These are phyloP conservation scores for Elaeis guineensis DNA, from an alignment of 176 grass and related monocot species.

Conservation along the genomic window DNA sequence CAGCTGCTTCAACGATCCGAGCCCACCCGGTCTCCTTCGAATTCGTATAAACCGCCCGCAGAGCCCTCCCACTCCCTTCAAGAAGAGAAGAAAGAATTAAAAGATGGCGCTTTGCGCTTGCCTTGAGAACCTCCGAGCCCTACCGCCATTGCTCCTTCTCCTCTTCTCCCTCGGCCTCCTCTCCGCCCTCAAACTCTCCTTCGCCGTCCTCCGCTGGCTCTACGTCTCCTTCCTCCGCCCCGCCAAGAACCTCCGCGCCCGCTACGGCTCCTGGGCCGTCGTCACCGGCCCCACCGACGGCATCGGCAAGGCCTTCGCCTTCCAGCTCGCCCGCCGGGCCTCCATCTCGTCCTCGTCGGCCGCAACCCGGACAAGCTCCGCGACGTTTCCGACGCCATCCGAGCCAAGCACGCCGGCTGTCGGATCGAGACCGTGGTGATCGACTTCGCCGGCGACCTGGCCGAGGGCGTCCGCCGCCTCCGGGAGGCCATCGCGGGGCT, in stretches of 20 bases:
- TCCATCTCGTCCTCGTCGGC: constrained; percentile 48
- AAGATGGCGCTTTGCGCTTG: too few relatives aligned
- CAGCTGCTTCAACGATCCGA: too few relatives aligned
- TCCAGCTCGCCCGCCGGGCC: constrained; percentile 36
- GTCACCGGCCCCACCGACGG: constrained; percentile 43
- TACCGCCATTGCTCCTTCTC: too few relatives aligned
- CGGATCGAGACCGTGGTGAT: constrained; percentile 23
- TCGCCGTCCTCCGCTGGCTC: too few relatives aligned
- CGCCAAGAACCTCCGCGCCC: not conserved
- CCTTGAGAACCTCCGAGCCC: too few relatives aligned
- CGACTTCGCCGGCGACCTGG: constrained; percentile 24
- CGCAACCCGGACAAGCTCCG: constrained; percentile 39
- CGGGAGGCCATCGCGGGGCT: constrained; percentile 11
- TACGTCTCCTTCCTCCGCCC: too few relatives aligned
- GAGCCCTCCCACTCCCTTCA: too few relatives aligned
- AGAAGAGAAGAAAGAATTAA: too few relatives aligned
- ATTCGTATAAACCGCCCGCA: too few relatives aligned
- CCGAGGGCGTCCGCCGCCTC: constrained; percentile 14
- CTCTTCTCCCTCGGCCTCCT: too few relatives aligned
- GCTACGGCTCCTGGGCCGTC: constrained; percentile 43
- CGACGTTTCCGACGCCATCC: constrained; percentile 19
- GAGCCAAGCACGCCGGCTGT: not conserved
- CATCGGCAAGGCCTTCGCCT: constrained; percentile 35
- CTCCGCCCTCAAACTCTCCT: too few relatives aligned
- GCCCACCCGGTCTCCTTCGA: too few relatives aligned